Conservation (phyloP, 2,329 filamentous ascomycete species). For the Pseudogymnoascus sp. region DNA sequence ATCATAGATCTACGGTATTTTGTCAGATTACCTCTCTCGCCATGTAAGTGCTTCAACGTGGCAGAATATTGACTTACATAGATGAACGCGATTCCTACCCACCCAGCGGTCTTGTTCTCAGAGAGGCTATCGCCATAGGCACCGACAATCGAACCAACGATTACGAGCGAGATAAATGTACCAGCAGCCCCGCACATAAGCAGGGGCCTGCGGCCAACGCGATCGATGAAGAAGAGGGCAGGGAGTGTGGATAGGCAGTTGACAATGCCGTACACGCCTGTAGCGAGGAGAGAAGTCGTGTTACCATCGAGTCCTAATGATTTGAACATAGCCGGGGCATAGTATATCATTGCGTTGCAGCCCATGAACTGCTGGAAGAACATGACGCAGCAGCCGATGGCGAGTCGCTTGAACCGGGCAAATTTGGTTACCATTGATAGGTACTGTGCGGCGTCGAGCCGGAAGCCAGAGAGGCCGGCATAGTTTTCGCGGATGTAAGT, state of each 20-base stretch:
- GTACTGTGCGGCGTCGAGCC: conserved; percentile 17
- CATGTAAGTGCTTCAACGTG: background rate
- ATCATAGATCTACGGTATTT: conserved; percentile 45
- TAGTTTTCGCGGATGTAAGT: conserved; percentile 43
- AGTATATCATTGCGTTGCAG: conserved; percentile 25
- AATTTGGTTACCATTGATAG: conserved; percentile 16
- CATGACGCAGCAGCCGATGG: conserved; percentile 22
- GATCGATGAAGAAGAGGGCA: conserved; percentile 28
- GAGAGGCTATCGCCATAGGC: conserved; percentile 40
- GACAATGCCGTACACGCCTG: conserved; percentile 50
- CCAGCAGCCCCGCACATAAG: conserved; percentile 41
- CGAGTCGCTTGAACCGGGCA: conserved; percentile 17
- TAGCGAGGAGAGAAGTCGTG: conserved; percentile 45
- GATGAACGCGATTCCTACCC: conserved; percentile 52
- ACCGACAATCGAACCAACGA: conserved; percentile 47
- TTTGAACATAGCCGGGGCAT: conserved; percentile 42
- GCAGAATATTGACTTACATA: conserved; percentile 31
- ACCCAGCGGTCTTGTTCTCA: conserved; percentile 44
- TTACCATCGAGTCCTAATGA: conserved; percentile 37
- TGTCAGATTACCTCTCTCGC: background rate
- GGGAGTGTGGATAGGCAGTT: conserved; percentile 41
- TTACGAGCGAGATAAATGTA: conserved; percentile 47
- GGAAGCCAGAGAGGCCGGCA: conserved; percentile 26
- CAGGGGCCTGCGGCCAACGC: conserved; percentile 29
- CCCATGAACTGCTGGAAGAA: conserved; percentile 30